A percentile compares a stretch with the other conserved stretches of the same genome.
Conservation (phyloP, 1,139 yeast species). For the Kodamaea anthophila region DNA sequence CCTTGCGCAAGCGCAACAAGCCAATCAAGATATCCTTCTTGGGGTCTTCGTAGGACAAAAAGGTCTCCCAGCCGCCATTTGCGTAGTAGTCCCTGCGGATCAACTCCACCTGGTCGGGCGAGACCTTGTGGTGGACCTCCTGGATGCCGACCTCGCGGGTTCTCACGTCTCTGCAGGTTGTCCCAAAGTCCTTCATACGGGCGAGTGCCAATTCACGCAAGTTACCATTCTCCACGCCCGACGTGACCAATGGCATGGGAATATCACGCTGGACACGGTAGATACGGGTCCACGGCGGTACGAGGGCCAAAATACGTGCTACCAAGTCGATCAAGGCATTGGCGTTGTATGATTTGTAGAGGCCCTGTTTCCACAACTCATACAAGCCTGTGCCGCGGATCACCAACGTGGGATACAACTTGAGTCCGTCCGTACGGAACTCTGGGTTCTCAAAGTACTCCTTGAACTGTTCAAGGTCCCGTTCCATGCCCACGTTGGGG, state of each 20-base stretch:
- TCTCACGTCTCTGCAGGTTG: conserved; percentile 94
- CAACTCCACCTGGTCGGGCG: conserved; percentile 94
- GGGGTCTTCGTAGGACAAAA: conserved; percentile 93
- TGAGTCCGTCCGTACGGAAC: conserved; percentile 94
- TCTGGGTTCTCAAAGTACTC: conserved; percentile 97
- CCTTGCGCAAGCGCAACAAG: conserved; percentile 77
- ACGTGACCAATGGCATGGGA: conserved; percentile 97
- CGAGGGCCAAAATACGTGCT: conserved; percentile 90
- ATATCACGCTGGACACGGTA: conserved; percentile 98
- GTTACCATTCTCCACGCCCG: conserved; percentile 98
- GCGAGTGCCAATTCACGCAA: conserved; percentile 92
- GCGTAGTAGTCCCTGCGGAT: conserved; percentile 95
- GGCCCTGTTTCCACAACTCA: conserved; percentile 95
- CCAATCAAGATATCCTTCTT: conserved; percentile 94
- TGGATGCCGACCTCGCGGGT: conserved; percentile 98
- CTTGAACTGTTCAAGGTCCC: conserved; percentile 91
- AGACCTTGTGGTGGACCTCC: conserved; percentile 95
- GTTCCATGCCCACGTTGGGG: conserved; percentile 97
- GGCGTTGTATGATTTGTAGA: conserved; percentile 91
- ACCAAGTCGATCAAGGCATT: conserved; percentile 90
- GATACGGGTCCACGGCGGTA: conserved; percentile 99
- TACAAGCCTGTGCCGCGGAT: conserved; percentile 96
- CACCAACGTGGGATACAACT: conserved; percentile 91
- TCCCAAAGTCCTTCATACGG: conserved; percentile 97
- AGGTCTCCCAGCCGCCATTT: conserved; percentile 99